Conservation (phyloP, 1,284 basidiomycete species). For the Abortiporus biennis region DNA sequence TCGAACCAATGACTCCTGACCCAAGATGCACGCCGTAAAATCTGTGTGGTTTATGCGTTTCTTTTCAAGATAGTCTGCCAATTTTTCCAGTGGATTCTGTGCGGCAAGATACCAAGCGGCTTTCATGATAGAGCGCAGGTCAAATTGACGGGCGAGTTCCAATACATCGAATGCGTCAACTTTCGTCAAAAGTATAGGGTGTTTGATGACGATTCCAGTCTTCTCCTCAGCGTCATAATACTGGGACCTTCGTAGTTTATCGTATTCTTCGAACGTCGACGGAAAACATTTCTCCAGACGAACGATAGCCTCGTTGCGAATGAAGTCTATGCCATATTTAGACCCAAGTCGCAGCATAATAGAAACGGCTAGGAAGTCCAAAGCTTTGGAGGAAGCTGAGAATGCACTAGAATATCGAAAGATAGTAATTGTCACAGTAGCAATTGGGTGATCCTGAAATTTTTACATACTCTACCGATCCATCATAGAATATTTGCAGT, state of each 20-base stretch:
- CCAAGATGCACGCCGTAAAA: too few relatives aligned
- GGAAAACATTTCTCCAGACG: background rate
- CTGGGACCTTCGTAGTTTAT: background rate
- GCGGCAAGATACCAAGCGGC: too few relatives aligned
- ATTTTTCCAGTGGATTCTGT: too few relatives aligned
- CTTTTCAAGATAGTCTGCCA: too few relatives aligned
- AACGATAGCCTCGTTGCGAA: background rate
- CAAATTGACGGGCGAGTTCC: background rate
- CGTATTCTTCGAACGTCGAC: background rate
- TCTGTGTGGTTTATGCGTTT: too few relatives aligned
- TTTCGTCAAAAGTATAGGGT: background rate
- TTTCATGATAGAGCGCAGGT: background rate
- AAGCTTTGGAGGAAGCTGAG: background rate
- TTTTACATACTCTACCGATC: background rate
- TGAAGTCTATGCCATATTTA: background rate
- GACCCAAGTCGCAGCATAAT: constrained; percentile 1
- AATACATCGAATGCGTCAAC: background rate
- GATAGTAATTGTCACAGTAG: too few relatives aligned
- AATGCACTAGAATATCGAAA: background rate
- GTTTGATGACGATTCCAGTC: too few relatives aligned
- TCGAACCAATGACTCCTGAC: too few relatives aligned
- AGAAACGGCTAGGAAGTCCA: background rate
- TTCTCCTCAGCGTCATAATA: background rate
- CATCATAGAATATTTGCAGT: background rate
- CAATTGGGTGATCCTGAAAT: too few relatives aligned